These are phyloP conservation scores for Aspergillus funiculosus DNA, from an alignment of 495 filamentous ascomycete genomes.

Conservation along the genomic window DNA sequence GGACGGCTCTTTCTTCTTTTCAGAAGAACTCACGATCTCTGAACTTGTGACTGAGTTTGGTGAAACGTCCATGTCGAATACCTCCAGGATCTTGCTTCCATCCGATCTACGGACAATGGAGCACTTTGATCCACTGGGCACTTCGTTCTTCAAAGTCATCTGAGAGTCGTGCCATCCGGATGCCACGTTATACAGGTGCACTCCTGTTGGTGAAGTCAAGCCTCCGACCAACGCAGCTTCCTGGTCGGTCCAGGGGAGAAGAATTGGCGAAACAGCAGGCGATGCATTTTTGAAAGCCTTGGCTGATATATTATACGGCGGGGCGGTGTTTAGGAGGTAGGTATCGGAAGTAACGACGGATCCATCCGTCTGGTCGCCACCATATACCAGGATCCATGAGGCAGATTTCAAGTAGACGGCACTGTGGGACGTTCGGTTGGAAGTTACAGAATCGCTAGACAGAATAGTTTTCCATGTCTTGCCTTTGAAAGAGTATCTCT, in stretches of 20 bases:
- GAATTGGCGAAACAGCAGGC: conserved; percentile 59
- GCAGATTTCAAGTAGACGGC: conserved; percentile 67
- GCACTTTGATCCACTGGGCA: conserved; percentile 55
- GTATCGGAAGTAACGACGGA: conserved; percentile 60
- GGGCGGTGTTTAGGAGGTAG: conserved; percentile 59
- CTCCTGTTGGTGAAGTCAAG: conserved; percentile 53
- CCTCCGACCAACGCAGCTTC: conserved; percentile 77
- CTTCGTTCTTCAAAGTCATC: conserved; percentile 50
- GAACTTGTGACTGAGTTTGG: conserved; percentile 73
- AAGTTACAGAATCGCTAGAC: conserved; percentile 49
- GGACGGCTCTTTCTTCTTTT: conserved; percentile 29
- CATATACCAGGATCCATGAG: conserved; percentile 73
- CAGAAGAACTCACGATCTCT: conserved; percentile 50
- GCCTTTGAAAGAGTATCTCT: conserved; percentile 73
- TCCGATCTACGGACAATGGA: conserved; percentile 64
- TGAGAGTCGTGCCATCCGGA: conserved; percentile 61
- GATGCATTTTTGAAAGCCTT: conserved; percentile 48
- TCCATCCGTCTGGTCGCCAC: conserved; percentile 58
- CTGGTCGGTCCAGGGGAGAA: conserved; percentile 69
- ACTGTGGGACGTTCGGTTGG: conserved; percentile 67
- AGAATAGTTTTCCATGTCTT: conserved; percentile 67
- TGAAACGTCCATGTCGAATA: conserved; percentile 67
- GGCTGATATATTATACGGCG: conserved; percentile 54
- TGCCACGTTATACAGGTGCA: conserved; percentile 54
- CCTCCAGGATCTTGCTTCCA: conserved; percentile 75